A percentile compares a stretch with the other conserved stretches of the same genome.
Conservation (phyloP, 129 eudicot species). For the Flaveria trinervia region DNA sequence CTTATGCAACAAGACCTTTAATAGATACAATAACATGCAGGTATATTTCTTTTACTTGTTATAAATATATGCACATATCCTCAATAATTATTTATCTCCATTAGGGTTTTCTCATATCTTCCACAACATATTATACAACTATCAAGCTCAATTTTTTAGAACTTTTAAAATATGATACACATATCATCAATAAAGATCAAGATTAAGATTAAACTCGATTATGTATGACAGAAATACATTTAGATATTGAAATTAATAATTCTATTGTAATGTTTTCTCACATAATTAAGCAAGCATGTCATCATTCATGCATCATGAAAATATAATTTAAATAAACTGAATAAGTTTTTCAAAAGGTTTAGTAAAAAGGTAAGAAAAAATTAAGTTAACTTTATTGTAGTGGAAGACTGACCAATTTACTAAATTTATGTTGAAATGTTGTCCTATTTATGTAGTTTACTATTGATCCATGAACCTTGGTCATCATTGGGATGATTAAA, state of each 20-base stretch:
- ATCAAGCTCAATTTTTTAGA: not conserved
- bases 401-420: constrained; percentile 43
- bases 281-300: constrained; percentile 6
- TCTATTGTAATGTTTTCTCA: not conserved
- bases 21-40: constrained; percentile 99
- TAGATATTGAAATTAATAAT: not conserved
- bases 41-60: constrained; percentile 33
- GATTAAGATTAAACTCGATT: not conserved
- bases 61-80: not conserved
- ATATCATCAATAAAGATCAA: not conserved
- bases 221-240: not conserved
- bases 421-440: constrained; percentile 36
- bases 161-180: not conserved
- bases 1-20: constrained; percentile 89
- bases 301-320: constrained; percentile 29
- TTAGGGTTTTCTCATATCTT: constrained; percentile 10
- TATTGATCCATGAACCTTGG: constrained; percentile 30
- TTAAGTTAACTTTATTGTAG: constrained; percentile 34
- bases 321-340: not conserved
- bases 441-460: constrained; percentile 19
- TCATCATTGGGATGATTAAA: constrained; percentile 33
- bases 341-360: not conserved
- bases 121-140: not conserved
- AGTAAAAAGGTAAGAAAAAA: constrained; percentile 16
- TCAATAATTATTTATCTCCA: not conserved